Percentiles rank a stretch among this genome's conserved stretches.
Conservation (phyloP, 257 asterid genomes). For the Apocynum venetum region DNA sequence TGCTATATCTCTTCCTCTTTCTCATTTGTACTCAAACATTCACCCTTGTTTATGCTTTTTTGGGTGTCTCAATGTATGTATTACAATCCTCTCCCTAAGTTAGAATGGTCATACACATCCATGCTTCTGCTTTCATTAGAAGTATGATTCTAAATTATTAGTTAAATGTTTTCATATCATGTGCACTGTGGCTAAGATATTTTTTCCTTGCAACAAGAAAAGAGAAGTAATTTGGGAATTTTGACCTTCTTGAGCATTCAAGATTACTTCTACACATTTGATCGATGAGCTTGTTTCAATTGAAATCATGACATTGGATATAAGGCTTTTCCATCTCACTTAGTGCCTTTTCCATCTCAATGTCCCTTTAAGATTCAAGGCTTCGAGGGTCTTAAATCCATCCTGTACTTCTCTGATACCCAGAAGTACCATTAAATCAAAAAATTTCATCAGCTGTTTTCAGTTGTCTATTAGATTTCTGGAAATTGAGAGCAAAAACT, state of each 20-base stretch:
- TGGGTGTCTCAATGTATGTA: background rate
- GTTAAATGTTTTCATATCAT: background rate
- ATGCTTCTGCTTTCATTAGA: background rate
- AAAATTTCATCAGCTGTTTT: no score
- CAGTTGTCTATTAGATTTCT: background rate
- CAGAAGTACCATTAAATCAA: background rate
- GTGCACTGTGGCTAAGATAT: background rate
- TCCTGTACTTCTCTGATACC: background rate
- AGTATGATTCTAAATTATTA: background rate
- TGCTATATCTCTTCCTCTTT: background rate
- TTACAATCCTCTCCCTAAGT: background rate
- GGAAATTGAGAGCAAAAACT: background rate
- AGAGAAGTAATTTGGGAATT: no score
- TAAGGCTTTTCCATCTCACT: background rate
- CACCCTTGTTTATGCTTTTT: background rate
- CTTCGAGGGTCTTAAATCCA: background rate
- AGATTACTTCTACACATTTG: background rate
- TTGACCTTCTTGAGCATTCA: background rate
- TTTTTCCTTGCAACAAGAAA: background rate
- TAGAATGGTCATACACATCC: background rate
- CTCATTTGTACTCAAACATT: no score
- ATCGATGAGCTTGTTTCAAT: background rate
- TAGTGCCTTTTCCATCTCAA: background rate
- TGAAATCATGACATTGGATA: background rate
- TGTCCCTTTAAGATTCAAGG: background rate